phyloP scores from a whole-genome alignment of 768 basidiomycete species.

The Hysterangium stoloniferum region DNA sequence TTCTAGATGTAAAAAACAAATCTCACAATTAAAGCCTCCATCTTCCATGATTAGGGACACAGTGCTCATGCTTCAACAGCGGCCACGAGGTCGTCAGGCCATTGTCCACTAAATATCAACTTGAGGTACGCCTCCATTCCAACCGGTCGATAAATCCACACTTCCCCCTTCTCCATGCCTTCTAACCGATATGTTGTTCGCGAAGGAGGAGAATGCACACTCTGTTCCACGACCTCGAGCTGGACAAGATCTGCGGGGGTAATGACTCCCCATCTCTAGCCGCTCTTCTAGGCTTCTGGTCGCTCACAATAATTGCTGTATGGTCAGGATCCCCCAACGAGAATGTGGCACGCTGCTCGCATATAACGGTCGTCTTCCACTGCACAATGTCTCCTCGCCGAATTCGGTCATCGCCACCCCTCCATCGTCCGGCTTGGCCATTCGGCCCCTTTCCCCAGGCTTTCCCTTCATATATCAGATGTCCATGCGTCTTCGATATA shows the following conservation, averaged over 20 bases:
- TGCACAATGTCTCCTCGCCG: constrained; percentile 50
- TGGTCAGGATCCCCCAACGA: constrained; percentile 47
- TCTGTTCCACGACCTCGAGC: constrained; percentile 49
- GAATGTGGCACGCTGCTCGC: constrained; percentile 8
- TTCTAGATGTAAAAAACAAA: too few relatives aligned
- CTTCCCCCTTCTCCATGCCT: constrained; percentile 39
- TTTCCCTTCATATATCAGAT: constrained; percentile 40
- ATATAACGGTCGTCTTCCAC: constrained; percentile 38
- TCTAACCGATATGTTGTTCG: constrained; percentile 35
- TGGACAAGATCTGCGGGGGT: constrained; percentile 33
- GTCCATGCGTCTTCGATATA: constrained; percentile 45
- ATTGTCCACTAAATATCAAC: not conserved
- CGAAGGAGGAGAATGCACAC: constrained; percentile 33
- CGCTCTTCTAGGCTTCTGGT: constrained; percentile 25
- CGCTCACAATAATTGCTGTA: constrained; percentile 42
- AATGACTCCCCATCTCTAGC: constrained; percentile 29
- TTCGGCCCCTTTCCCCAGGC: constrained; percentile 24
- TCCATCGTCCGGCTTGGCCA: constrained; percentile 36
- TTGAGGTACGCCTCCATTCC: constrained; percentile 10
- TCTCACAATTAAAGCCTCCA: too few relatives aligned
- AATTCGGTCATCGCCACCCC: constrained; percentile 44
- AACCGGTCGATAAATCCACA: constrained; percentile 52
- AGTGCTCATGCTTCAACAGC: not conserved
- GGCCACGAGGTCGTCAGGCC: constrained; percentile 3
- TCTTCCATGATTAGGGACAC: too few relatives aligned